A percentile compares a stretch with the other conserved stretches of the same genome.
phyloP scores from a whole-genome alignment of 2,329 filamentous ascomycete species.

The Fusarium incarnatum region DNA sequence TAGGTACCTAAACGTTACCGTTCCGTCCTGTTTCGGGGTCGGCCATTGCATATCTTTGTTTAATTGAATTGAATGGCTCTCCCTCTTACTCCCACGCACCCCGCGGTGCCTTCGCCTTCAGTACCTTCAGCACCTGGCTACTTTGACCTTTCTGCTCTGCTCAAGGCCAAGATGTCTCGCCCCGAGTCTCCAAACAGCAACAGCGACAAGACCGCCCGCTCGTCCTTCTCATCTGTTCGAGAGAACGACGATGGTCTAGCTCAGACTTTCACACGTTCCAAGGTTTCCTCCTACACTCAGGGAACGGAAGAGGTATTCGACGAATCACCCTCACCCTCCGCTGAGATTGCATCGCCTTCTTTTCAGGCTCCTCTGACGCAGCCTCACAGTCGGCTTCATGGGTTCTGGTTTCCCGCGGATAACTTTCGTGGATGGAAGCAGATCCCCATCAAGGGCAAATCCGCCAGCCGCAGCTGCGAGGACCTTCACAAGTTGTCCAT shows the following conservation, averaged over 20 bases:
- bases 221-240: slow-evolving; percentile 72
- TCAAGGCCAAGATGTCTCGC: slow-evolving; percentile 54
- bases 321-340: slow-evolving; percentile 57
- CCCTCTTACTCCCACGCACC: slow-evolving; percentile 49
- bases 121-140: slow-evolving; percentile 28
- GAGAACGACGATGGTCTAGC: slow-evolving; percentile 69
- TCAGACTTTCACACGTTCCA: slow-evolving; percentile 73
- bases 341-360: slow-evolving; percentile 57
- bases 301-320: slow-evolving; percentile 64
- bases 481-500: slow-evolving; percentile 68
- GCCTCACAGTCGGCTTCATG: slow-evolving; percentile 67
- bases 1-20: slow-evolving; percentile 26
- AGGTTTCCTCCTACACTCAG: slow-evolving; percentile 68
- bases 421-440: slow-evolving; percentile 72
- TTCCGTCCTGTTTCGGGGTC: slow-evolving; percentile 37
- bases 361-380: slow-evolving; percentile 66
- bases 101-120: slow-evolving; percentile 47
- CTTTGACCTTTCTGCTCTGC: slow-evolving; percentile 51
- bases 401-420: slow-evolving; percentile 68
- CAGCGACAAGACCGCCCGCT: slow-evolving; percentile 57
- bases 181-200: slow-evolving; percentile 52
- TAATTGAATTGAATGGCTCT: slow-evolving; percentile 49
- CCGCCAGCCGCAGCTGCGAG: slow-evolving; percentile 70
- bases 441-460: slow-evolving; percentile 68
- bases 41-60: slow-evolving; percentile 32